Evolutionary conservation across 2,329 filamentous ascomycete species (phyloP), one percentile per base, ranked within the genome.

Genomic region (Monilinia aucupariae): DNA sequence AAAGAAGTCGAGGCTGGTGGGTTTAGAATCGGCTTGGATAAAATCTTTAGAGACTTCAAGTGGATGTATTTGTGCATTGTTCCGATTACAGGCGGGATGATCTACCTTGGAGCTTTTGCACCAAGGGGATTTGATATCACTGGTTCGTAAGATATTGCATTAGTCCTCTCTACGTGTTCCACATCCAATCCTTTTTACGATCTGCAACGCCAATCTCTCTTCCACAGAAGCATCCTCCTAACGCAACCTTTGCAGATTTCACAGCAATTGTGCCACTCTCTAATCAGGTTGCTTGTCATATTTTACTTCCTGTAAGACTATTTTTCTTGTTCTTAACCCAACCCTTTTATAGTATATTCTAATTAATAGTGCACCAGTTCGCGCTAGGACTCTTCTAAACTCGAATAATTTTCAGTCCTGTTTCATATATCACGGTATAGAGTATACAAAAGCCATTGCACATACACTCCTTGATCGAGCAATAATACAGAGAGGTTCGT

Each of bases 221-320:
- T 39, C 37, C 37, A 39, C 37, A 13, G 15, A 15, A 15, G 4
- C 37, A 39, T 10, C 13, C 4, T 39, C 37, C 37, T 39, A 12
- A 39, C 37, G 15, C 37, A 15, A 39, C 9, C 13, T 39, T 39
- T 39, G 37, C 3, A 39, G 37, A 78, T 63, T 81, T 87, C 68
- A 80, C 83, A 20, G 82, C 83, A 62, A 84, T 88, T 72, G 84
- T 79, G 67, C 85, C 85, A 17, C 72, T 87, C 43, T 75, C 74
- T 72, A 85, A 68, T 37, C 66, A 68, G 54, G 60, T 66, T 50
- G 64, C 61, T 8, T 68, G 66, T 59, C 66, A 68, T 63, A 62
- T 62, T 49, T 41, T 68, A n/a, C 56, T 68, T 41, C 66, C 66
- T 30, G 64, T 67, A 64, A 27, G 65, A 47, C 39, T 30, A 20